Base-by-base conservation (phyloP, 768 basidiomycete species). In the Lactarius hengduanensis region DNA sequence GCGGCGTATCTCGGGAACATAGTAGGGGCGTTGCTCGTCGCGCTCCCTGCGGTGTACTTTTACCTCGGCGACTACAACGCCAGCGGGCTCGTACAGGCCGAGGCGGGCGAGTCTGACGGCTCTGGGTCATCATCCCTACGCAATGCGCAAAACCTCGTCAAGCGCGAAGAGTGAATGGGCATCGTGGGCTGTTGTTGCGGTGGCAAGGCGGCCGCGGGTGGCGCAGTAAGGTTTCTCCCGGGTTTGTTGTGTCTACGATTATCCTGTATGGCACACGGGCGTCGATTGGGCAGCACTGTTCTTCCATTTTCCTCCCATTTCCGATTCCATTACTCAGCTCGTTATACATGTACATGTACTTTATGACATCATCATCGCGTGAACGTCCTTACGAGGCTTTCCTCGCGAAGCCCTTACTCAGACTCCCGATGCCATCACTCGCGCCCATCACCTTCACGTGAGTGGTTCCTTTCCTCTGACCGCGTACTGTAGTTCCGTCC, bases 1-100 rank as follows among this genome's bases (percentile, higher is more conserved):
- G 86, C 89, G 1, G 71, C 88, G 2, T 84, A 81, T 71, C 66
- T 90, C 55, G 89, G 89, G 13, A 91, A 91, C 73, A 80, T 86
- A 38, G 77, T 90, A 38, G 89, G 89, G 1, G 89, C 80, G 10
- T 76, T 86, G 36, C 75, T 87, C 53, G 86, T 91, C 32, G 89
- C 79, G 38, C 72, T 90, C 4, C 89, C 89, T 3, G 86, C 82
- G 0, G 77, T 80, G 5, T 89, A 88, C 72, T 85, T 88, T 76
- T 86, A 87, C 71, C 81, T 90, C 5, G 72, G 72, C 38, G 86
- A 89, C 71, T 83, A 81, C 22, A 6, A 54, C 34, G 67, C 62
- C 20, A 54, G 26, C 32, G 62, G 47, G 15, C 62, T 68, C 15
- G 63, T 36, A 26, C n/a, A 64, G 32, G 67, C 63, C 15, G 67